A percentile compares a stretch with the other conserved stretches of the same genome.
Conservation (phyloP, 192 early-diverging fungal species). For the Umbelopsis ramanniana region DNA sequence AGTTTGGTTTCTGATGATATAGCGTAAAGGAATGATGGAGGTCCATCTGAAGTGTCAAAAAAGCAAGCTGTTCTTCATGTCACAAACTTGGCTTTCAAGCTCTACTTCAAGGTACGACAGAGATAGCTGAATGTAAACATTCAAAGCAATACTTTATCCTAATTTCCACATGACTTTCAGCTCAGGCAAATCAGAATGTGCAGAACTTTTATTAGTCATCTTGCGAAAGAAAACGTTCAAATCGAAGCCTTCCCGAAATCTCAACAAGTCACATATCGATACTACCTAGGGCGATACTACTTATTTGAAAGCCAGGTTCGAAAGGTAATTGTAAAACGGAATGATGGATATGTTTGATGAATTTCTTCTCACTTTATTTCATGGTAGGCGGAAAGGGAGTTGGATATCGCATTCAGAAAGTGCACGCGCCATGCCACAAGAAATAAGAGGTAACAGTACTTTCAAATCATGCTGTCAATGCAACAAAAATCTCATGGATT, state of each 20-base stretch:
- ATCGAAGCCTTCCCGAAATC: slow-evolving; percentile 44
- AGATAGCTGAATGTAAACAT: not conserved
- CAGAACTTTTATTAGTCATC: slow-evolving; percentile 48
- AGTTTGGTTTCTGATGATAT: not conserved
- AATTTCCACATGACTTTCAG: not conserved
- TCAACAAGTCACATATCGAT: slow-evolving; percentile 53
- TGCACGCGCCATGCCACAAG: slow-evolving; percentile 34
- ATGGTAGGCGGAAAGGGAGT: slow-evolving; percentile 34
- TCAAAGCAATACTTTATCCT: too few relatives aligned
- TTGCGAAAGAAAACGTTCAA: slow-evolving; percentile 39
- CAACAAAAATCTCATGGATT: not conserved
- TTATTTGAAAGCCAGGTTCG: slow-evolving; percentile 48
- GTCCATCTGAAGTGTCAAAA: slow-evolving; percentile 42
- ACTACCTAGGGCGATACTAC: slow-evolving; percentile 51
- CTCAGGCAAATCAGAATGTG: slow-evolving; percentile 48
- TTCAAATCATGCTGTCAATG: not conserved
- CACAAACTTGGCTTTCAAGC: slow-evolving; percentile 51
- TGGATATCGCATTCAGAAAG: slow-evolving; percentile 48
- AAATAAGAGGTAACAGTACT: slow-evolving; percentile 40
- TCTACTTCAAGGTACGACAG: slow-evolving; percentile 50
- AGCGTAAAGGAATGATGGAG: slow-evolving; percentile 5
- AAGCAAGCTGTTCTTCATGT: slow-evolving; percentile 44
- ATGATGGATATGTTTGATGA: not conserved
- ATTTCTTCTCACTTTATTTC: not conserved
- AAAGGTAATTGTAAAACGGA: slow-evolving; percentile 10